These are phyloP conservation scores for Panellus pusillus DNA, from an alignment of 768 basidiomycete genomes.

Conservation along the genomic window DNA sequence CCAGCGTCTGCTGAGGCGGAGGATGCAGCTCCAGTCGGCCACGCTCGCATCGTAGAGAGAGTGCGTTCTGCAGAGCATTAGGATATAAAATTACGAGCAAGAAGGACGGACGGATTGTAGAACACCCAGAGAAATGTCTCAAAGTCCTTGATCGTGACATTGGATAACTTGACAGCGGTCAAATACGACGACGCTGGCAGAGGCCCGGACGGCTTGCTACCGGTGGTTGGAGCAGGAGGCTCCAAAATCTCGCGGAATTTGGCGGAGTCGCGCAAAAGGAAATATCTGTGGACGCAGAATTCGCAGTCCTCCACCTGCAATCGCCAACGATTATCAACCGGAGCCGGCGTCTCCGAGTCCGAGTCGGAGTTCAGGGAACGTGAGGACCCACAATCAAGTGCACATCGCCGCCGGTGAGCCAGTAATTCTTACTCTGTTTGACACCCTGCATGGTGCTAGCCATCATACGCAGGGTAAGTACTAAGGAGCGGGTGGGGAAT, in stretches of 20 bases:
- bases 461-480: too few species aligned
- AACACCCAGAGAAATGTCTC: conserved; percentile 61
- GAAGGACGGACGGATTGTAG: conserved; percentile 57
- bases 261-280: conserved; percentile 53
- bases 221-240: conserved; percentile 10
- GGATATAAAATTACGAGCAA: neutral
- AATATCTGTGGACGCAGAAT: conserved; percentile 54
- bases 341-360: too few species aligned
- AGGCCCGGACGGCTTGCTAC: conserved; percentile 19
- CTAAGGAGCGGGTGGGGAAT: too few species aligned
- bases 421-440: conserved; percentile 40
- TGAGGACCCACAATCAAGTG: conserved; percentile 41
- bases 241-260: conserved; percentile 39
- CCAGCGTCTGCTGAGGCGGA: conserved; percentile 57
- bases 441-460: conserved; percentile 9
- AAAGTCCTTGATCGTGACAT: conserved; percentile 48
- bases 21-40: conserved; percentile 54
- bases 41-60: conserved; percentile 52
- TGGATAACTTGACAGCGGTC: conserved; percentile 40
- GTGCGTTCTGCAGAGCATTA: conserved; percentile 42
- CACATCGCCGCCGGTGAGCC: conserved; percentile 47
- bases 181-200: conserved; percentile 33
- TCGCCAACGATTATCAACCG: neutral
- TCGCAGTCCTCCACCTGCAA: conserved; percentile 44
- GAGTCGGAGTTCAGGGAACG: neutral